Evolutionary conservation across 768 basidiomycete species (phyloP).

Genomic region (Leucocoprinus birnbaumii): DNA sequence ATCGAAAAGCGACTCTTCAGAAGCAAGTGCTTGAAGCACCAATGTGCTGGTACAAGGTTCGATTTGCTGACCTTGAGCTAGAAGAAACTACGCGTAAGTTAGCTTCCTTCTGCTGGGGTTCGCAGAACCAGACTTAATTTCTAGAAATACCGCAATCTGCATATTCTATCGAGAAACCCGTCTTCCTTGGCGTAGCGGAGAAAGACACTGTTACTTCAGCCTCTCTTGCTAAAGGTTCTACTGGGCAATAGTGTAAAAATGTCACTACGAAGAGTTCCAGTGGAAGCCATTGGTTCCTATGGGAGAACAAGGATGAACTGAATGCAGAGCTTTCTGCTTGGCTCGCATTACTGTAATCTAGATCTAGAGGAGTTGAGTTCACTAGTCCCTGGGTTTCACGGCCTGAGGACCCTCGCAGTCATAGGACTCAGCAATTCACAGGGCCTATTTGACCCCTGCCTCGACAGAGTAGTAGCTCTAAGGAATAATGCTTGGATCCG

Average conservation of each 20-base stretch:
- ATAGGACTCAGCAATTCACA: too few relatives aligned
- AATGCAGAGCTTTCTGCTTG: slow-evolving; percentile 24
- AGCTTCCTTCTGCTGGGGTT: too few relatives aligned
- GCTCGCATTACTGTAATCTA: slow-evolving; percentile 13
- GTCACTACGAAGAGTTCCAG: slow-evolving; percentile 28
- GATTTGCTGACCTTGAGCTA: slow-evolving; percentile 16
- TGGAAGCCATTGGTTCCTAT: slow-evolving; percentile 32
- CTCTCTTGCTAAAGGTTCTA: slow-evolving; percentile 12
- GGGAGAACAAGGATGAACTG: slow-evolving; percentile 28
- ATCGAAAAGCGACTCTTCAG: slow-evolving; percentile 16
- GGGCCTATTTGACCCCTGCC: too few relatives aligned
- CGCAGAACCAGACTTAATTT: too few relatives aligned
- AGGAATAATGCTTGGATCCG: too few relatives aligned
- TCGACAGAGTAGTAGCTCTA: too few relatives aligned
- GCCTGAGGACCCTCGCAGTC: too few relatives aligned
- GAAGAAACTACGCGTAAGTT: slow-evolving; percentile 34
- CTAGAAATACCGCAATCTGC: slow-evolving; percentile 22
- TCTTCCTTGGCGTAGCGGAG: slow-evolving; percentile 29
- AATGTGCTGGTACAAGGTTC: slow-evolving; percentile 31
- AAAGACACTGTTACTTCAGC: slow-evolving; percentile 27
- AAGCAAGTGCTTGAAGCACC: slow-evolving; percentile 27
- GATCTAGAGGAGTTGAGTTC: too few relatives aligned
- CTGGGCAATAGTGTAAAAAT: slow-evolving; percentile 20
- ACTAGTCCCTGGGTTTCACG: too few relatives aligned
- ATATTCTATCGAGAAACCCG: slow-evolving; percentile 27